Conservation (phyloP, 2,329 filamentous ascomycete species). For the Exophiala xenobiotica region DNA sequence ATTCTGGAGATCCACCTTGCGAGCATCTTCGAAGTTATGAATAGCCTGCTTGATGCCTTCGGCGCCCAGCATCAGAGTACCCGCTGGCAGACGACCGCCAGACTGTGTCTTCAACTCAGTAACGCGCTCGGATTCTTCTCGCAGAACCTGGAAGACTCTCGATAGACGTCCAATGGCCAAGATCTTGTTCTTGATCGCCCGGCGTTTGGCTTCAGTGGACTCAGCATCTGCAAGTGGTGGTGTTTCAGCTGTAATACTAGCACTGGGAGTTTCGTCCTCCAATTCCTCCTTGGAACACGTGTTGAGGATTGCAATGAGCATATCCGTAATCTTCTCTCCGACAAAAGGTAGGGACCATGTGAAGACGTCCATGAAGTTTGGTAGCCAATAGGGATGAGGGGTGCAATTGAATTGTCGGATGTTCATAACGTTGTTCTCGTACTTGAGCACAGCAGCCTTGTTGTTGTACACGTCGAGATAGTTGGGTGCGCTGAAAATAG, state of each 20-base stretch:
- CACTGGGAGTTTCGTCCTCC: slow-evolving; percentile 77
- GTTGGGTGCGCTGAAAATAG: slow-evolving; percentile 98
- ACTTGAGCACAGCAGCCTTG: slow-evolving; percentile 97
- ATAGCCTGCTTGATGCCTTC: slow-evolving; percentile 99
- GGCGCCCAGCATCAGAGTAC: slow-evolving; percentile 95
- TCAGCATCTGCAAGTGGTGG: slow-evolving; percentile 76
- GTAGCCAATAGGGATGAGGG: slow-evolving; percentile 97
- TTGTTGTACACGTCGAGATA: slow-evolving; percentile 99
- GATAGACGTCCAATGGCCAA: slow-evolving; percentile 94
- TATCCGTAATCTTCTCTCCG: slow-evolving; percentile 98
- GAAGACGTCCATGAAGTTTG: slow-evolving; percentile 99
- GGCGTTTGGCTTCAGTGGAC: slow-evolving; percentile 87
- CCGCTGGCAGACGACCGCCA: slow-evolving; percentile 86
- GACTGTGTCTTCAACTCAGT: slow-evolving; percentile 97
- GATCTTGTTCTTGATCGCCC: slow-evolving; percentile 99
- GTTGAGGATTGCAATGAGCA: slow-evolving; percentile 97
- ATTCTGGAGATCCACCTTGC: slow-evolving; percentile 96
- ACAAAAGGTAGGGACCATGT: slow-evolving; percentile 99
- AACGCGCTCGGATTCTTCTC: slow-evolving; percentile 94
- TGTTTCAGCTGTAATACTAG: slow-evolving; percentile 69
- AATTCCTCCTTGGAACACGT: slow-evolving; percentile 99
- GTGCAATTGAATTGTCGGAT: slow-evolving; percentile 99
- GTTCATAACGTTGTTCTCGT: slow-evolving; percentile 99
- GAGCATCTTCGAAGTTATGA: slow-evolving; percentile 91
- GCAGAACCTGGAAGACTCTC: slow-evolving; percentile 95